Conservation (phyloP, 257 asterid genomes). For the Solanum virginianum region DNA sequence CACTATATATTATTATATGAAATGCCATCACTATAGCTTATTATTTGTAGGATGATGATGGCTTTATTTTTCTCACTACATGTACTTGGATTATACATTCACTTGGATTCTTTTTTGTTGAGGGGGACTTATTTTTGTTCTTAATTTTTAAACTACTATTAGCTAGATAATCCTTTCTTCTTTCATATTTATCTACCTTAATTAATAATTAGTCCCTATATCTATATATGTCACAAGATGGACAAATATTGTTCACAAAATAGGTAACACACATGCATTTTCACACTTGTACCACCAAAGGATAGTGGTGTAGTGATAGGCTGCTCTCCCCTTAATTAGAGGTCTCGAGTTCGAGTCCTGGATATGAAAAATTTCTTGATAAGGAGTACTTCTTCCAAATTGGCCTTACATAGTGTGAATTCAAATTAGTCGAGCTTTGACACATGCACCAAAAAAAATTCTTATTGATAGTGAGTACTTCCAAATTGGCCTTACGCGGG, state of each 20-base stretch:
- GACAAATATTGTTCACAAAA: background rate
- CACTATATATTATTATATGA: background rate
- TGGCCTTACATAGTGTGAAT: too few relatives aligned
- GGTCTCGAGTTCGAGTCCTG: too few relatives aligned
- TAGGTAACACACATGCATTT: background rate
- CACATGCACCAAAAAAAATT: too few relatives aligned
- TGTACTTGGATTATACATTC: slow-evolving; percentile 29
- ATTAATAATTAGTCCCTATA: background rate
- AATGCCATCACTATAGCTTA: slow-evolving; percentile 7
- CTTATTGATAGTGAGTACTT: too few relatives aligned
- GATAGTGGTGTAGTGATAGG: too few relatives aligned
- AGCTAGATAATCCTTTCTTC: background rate
- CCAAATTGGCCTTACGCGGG: too few relatives aligned
- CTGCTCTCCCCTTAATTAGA: too few relatives aligned
- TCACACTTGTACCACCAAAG: too few relatives aligned
- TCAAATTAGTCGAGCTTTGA: too few relatives aligned
- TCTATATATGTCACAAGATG: background rate
- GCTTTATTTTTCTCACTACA: background rate
- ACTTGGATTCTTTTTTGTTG: slow-evolving; percentile 40
- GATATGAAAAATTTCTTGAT: too few relatives aligned
- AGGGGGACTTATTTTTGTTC: slow-evolving; percentile 17
- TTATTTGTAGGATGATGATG: slow-evolving; percentile 6
- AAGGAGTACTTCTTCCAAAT: too few relatives aligned
- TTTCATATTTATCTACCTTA: background rate
- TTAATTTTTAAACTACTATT: background rate